Evolutionary conservation across 148 eudicot species (phyloP).

Genomic region (Arctostaphylos glauca): DNA sequence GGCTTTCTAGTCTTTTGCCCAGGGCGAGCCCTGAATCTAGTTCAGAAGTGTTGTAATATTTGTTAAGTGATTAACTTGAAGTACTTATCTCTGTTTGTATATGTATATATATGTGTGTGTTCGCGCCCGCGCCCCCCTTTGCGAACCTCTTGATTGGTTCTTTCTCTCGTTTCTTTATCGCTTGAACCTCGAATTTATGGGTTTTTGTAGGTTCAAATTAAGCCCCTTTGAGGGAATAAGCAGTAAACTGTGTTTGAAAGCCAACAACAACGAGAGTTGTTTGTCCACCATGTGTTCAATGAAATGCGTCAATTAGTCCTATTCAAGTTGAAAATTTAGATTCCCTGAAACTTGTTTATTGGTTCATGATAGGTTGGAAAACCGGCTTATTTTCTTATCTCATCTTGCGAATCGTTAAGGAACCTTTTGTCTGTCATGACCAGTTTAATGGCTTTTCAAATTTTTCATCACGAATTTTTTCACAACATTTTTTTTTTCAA

Average conservation of each 20-base stretch:
- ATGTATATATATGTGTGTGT: background rate
- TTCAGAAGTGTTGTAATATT: background rate
- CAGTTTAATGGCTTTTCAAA: background rate
- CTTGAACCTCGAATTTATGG: background rate
- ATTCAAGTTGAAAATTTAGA: background rate
- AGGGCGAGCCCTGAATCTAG: background rate
- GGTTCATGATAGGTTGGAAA: background rate
- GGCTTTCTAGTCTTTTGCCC: too few relatives aligned
- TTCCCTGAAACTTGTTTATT: background rate
- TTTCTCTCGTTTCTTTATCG: background rate
- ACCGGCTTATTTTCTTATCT: background rate
- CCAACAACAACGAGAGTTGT: background rate
- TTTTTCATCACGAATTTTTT: background rate
- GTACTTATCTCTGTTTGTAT: background rate
- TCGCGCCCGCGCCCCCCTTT: too few relatives aligned
- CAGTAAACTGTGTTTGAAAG: background rate
- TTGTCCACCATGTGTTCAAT: constrained; percentile 14
- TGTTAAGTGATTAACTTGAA: background rate
- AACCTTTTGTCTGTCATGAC: background rate
- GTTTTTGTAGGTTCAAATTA: background rate
- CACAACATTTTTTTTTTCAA: background rate
- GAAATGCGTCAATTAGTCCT: background rate
- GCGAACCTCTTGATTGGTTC: background rate
- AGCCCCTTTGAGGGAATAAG: background rate
- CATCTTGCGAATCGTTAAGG: background rate